Evolutionary conservation across 2,329 filamentous ascomycete genomes (phyloP).

Genomic region (Verticillium isaacii): DNA sequence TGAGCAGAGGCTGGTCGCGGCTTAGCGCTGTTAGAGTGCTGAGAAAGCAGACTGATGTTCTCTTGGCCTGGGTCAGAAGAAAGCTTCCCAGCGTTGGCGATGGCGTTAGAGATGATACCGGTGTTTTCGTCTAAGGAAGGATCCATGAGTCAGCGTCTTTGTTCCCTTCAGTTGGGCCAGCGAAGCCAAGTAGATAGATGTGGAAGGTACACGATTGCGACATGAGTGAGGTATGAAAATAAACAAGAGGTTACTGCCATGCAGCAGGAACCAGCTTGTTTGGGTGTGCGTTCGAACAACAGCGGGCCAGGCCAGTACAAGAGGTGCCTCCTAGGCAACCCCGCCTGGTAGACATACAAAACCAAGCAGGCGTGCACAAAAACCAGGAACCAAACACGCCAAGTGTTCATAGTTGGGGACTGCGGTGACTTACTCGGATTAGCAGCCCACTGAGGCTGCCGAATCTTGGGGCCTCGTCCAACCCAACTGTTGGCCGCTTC

Average conservation of each 20-base stretch:
- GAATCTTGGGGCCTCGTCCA: constrained; percentile 40
- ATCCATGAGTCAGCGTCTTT: neutral
- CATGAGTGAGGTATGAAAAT: neutral
- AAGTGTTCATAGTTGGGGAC: neutral
- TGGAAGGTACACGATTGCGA: constrained; percentile 12
- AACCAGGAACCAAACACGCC: neutral
- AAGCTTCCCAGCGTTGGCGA: constrained; percentile 77
- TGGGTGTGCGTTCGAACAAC: neutral
- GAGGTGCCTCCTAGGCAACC: neutral
- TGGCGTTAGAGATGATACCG: constrained; percentile 88
- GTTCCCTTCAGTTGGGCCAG: neutral
- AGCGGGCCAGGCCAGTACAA: neutral
- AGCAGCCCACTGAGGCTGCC: constrained; percentile 38
- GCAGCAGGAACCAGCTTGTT: too few species aligned
- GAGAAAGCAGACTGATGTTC: constrained; percentile 73
- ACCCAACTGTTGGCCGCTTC: constrained; percentile 56
- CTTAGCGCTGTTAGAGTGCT: constrained; percentile 54
- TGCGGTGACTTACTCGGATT: constrained; percentile 37
- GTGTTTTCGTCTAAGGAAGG: constrained; percentile 38
- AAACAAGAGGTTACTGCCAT: neutral
- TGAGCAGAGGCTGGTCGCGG: constrained; percentile 71
- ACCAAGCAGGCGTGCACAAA: neutral
- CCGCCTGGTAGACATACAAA: too few species aligned
- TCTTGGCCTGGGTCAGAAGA: constrained; percentile 64
- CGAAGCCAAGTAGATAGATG: neutral